Evolutionary conservation across 2,329 filamentous ascomycete species (phyloP), one percentile per base, ranked within the genome.

Genomic region (Epichloe brachyelytri): DNA sequence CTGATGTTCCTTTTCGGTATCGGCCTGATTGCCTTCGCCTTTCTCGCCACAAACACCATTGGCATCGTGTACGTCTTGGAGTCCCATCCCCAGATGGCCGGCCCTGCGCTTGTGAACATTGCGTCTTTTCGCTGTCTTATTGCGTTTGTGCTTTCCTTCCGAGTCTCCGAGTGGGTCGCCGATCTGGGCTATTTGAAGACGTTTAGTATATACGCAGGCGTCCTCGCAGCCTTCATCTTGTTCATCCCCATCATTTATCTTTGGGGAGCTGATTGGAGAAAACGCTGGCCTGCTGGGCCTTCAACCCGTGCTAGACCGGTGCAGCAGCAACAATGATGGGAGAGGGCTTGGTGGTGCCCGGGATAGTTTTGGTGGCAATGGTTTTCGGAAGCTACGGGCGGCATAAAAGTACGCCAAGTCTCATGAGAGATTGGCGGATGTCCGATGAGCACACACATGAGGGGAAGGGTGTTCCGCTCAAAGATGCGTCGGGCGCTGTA

Each of bases 241-340:
- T 50, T 50, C 22, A 39, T 50, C 4, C 48, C 48, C 15, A 7
- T 50, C 8, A 36, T 50, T 7, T 50, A 45, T 15, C 2, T 50
- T 5, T 50, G 41, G 40, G 48, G 48, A 7, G 19, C 40, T 11
- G 17, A 33, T 15, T 50, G 48, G 48, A 41, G 48, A 10, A 37
- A 39, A 19, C 48, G 20, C 4, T 39, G 30, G 47, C 19, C 39
- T 3, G 19, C 47, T 12, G 26, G 26, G 0, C 65, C 77, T 7
- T 40, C 12, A 6, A 40, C 2, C 15, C 33, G 17, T 15, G 44
- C 10, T n/a, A 34, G 30, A 22, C 36, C 34, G 2, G 33, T 37
- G 19, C 8, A 2, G 30, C 26, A 30, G 26, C 26, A 2, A 30
- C 26, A 30, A 30, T 30, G 26, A 30, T 10, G 7, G 8, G 26